Evolutionary conservation across 2,329 filamentous ascomycete genomes (phyloP), one percentile per base, ranked within the genome.

Genomic region (Sordariomycetes sp.): DNA sequence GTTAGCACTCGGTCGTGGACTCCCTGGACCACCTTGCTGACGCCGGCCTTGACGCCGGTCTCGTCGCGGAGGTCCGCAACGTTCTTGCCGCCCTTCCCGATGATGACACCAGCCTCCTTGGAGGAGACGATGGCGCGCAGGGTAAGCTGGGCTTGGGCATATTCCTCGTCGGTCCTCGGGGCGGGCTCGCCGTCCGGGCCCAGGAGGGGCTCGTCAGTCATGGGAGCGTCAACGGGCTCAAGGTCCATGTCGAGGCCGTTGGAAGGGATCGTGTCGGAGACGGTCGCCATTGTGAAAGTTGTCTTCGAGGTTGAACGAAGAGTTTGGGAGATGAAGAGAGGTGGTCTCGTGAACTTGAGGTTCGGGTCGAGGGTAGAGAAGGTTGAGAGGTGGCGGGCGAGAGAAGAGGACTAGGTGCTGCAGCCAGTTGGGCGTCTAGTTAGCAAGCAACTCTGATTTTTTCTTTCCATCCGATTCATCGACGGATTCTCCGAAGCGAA

Each of bases 61-160:
- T 97, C 93, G 68, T 99, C 93, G 70, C 94, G 88, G 62, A 99
- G 82, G 69, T 97, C 93, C 54, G 94, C 94, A 58, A 99, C 94
- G 69, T 99, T 97, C 81, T 97, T 96, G 70, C 94, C 94, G 59
- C 88, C 91, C 78, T 99, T 99, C 74, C 94, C 94, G 73, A 99
- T 99, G 74, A 99, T 97, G 67, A 99, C 91, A 69, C 94, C 94
- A 60, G 94, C 94, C 76, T 99, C 94, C 78, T 97, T 97, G 72
- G 94, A 97, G 37, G 94, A 97, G 65, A 99, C 94, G 71, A 99
- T 97, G 66, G 94, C 94, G 71, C 94, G 89, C 63, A 99, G 84
- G 61, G 94, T 99, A 68, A 99, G 81, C 74, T 95, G 89, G 57
- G 92, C 86, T 71, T 91, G 85, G 56, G 90, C 91, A 70, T 99